phyloP scores from a whole-genome alignment of 2,329 filamentous ascomycete species.

The Onygenales sp. region DNA sequence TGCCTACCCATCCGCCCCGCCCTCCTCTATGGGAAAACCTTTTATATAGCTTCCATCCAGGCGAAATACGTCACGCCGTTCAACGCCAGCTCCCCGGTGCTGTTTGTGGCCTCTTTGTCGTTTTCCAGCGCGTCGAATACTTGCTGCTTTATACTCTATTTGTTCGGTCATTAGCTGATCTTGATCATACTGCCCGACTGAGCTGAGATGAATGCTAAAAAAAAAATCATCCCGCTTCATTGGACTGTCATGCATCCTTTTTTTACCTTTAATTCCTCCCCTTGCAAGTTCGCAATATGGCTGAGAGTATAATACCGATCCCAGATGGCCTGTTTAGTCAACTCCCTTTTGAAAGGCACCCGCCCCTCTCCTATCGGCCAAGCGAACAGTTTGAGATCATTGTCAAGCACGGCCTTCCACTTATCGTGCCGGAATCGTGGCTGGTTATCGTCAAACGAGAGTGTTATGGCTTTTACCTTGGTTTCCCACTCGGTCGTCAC shows the following conservation, averaged over 20 bases:
- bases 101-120: slow-evolving; percentile 49
- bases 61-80: slow-evolving; percentile 55
- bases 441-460: slow-evolving; percentile 46
- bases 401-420: slow-evolving; percentile 59
- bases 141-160: slow-evolving; percentile 37
- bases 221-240: not conserved
- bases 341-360: slow-evolving; percentile 49
- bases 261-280: slow-evolving; percentile 39
- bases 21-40: too few relatives aligned
- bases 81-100: slow-evolving; percentile 51
- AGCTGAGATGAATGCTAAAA: too few relatives aligned
- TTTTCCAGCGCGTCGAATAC: slow-evolving; percentile 46
- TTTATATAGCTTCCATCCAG: slow-evolving; percentile 38
- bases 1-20: too few relatives aligned
- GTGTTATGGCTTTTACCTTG: slow-evolving; percentile 51
- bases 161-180: not conserved
- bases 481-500: slow-evolving; percentile 53
- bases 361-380: slow-evolving; percentile 51
- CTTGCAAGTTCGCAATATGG: slow-evolving; percentile 52
- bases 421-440: slow-evolving; percentile 56
- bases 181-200: not conserved
- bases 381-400: slow-evolving; percentile 50
- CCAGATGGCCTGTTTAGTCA: slow-evolving; percentile 53
- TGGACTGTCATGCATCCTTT: slow-evolving; percentile 1
- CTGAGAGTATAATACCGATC: slow-evolving; percentile 56